Evolutionary conservation across 2,329 filamentous ascomycete species (phyloP).

Genomic region (Bipolaris zeicola): DNA sequence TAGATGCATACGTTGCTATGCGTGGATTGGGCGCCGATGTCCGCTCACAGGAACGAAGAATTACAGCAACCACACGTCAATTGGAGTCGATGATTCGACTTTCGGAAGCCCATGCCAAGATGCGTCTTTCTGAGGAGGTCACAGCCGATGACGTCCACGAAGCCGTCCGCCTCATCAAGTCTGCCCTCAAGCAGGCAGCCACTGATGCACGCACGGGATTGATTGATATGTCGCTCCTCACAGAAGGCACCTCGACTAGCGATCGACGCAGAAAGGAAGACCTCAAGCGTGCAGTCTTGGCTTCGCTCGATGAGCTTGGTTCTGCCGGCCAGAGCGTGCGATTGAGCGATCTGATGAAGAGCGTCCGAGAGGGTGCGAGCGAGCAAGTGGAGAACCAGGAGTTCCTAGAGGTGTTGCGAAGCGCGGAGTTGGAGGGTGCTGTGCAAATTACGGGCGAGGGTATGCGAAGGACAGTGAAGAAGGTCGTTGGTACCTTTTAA

Average conservation of each 20-base stretch:
- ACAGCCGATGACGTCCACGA: slow-evolving; percentile 84
- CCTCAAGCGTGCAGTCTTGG: slow-evolving; percentile 78
- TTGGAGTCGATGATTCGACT: slow-evolving; percentile 98
- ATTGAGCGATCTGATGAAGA: slow-evolving; percentile 77
- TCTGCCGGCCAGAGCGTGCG: slow-evolving; percentile 67
- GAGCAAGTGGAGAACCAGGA: slow-evolving; percentile 75
- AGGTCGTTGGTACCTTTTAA: slow-evolving; percentile 58
- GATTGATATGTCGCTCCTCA: slow-evolving; percentile 95
- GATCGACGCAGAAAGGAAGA: slow-evolving; percentile 84
- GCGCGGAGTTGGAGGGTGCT: slow-evolving; percentile 81
- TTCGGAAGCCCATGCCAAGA: slow-evolving; percentile 94
- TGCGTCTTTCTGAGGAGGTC: slow-evolving; percentile 81
- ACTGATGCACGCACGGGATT: slow-evolving; percentile 88
- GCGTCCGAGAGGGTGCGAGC: slow-evolving; percentile 63
- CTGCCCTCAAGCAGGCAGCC: slow-evolving; percentile 94
- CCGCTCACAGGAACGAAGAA: slow-evolving; percentile 88
- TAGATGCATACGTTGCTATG: slow-evolving; percentile 91
- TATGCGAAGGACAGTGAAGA: slow-evolving; percentile 77
- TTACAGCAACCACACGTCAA: slow-evolving; percentile 95
- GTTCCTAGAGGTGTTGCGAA: slow-evolving; percentile 79
- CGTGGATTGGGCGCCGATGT: slow-evolving; percentile 77
- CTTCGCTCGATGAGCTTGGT: slow-evolving; percentile 76
- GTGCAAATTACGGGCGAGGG: slow-evolving; percentile 85
- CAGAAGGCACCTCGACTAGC: slow-evolving; percentile 89
- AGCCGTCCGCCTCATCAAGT: slow-evolving; percentile 90